A percentile compares a stretch with the other conserved stretches of the same genome.
Conservation (phyloP, 2,329 filamentous ascomycete genomes). For the Microdochium paspali region DNA sequence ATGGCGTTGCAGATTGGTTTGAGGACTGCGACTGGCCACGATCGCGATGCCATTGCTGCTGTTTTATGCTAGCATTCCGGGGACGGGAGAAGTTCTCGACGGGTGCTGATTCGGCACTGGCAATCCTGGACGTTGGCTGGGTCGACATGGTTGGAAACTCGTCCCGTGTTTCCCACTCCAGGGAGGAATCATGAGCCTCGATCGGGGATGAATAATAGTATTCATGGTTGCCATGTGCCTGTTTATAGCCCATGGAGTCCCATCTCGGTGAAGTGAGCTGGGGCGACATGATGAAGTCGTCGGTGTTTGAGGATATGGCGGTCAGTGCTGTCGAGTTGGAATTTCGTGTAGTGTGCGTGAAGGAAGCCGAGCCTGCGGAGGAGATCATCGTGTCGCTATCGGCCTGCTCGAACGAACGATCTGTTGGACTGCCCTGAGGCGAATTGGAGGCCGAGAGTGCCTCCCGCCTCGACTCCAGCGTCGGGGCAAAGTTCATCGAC, state of each 20-base stretch:
- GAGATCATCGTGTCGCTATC: neutral
- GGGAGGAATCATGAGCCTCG: neutral
- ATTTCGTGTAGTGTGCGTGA: neutral
- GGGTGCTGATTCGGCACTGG: slow-evolving; percentile 21
- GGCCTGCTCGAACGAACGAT: neutral
- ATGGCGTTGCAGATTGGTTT: slow-evolving; percentile 33
- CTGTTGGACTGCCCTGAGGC: neutral
- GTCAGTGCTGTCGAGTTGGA: neutral
- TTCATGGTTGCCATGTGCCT: neutral
- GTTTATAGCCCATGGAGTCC: neutral
- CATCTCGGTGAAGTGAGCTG: neutral
- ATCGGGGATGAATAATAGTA: neutral
- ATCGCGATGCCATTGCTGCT: slow-evolving; percentile 23
- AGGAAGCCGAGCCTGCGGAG: neutral
- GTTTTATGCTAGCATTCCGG: slow-evolving; percentile 38
- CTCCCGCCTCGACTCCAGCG: neutral
- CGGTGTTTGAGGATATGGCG: neutral
- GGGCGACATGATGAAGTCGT: neutral
- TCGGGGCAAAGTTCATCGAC: neutral
- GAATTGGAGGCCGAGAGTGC: neutral
- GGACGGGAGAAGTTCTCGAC: slow-evolving; percentile 53
- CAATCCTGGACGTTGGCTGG: slow-evolving; percentile 13
- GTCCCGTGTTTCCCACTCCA: neutral
- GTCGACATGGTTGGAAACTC: neutral
- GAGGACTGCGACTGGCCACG: slow-evolving; percentile 39